These are phyloP conservation scores for Amphibolis antarctica DNA, from an alignment of 106 monocot species.

Conservation along the genomic window DNA sequence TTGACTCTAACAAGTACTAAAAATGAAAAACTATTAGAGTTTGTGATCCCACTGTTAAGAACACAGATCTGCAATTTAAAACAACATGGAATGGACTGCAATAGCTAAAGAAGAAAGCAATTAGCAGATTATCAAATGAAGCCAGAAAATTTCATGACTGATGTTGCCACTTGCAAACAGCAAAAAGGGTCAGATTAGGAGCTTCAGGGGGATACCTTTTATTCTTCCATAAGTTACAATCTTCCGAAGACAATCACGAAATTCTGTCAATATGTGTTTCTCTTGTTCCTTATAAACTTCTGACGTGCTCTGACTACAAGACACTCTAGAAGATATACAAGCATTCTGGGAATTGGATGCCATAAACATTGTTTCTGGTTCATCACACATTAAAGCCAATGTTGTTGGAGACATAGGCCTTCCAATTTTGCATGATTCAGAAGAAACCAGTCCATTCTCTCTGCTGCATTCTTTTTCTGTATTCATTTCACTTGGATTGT, in stretches of 20 bases:
- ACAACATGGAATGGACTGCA: not conserved
- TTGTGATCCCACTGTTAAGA: no score
- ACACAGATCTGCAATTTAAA: not conserved
- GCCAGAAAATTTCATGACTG: no score
- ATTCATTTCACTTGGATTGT: not conserved
- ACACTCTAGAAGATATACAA: conserved; percentile 10
- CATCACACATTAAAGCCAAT: conserved; percentile 86
- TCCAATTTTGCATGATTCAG: conserved; percentile 29
- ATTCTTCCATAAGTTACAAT: conserved; percentile 56
- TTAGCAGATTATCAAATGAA: no score
- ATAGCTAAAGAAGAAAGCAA: no score
- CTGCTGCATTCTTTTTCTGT: conserved; percentile 4
- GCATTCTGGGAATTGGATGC: conserved; percentile 19
- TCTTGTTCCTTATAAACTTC: conserved; percentile 83
- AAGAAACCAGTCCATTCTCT: conserved; percentile 19
- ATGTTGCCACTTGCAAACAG: no score
- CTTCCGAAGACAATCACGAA: conserved; percentile 65
- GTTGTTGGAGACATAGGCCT: conserved; percentile 91
- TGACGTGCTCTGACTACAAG: conserved; percentile 25
- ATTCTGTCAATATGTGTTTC: conserved; percentile 58
- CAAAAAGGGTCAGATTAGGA: no score
- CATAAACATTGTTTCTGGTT: conserved; percentile 66
- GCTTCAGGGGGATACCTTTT: conserved; percentile 59
- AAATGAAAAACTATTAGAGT: no score
- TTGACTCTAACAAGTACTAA: no score